Base-by-base conservation (phyloP, 805 yeast species). In the Spathaspora passalidarum region DNA sequence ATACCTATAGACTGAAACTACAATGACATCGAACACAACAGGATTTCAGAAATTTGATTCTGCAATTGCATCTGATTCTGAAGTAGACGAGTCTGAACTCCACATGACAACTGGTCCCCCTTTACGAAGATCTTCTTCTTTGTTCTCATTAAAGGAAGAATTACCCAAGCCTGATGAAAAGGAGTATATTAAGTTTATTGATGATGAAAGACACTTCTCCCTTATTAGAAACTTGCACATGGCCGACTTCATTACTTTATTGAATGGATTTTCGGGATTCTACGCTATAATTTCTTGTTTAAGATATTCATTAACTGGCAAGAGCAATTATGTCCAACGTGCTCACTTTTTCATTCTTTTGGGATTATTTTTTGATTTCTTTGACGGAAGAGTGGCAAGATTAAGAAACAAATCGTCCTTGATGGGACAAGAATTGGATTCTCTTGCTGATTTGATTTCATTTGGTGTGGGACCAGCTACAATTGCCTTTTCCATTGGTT, bases 361-460 rank as follows among this genome's bases (percentile, higher is more conserved):
- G 54, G 99, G 99, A 4, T 79, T 92, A 59, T 89, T 94, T 62
- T 92, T 92, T 65, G 99, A 92, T 66, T 90, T 94, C 63, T 87
- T 94, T 63, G 99, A 94, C 63, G 99, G 99, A 29, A 82, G 96
- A 57, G 99, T 92, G 6, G 99, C 99, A 3, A 80, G 99, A 60
- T 78, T 94, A 70, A 81, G 97, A 69, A 86, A 90, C 63, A 89
- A 91, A 70, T 80, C 96, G 2, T 85, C 95, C 10, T 76, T 94
- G 45, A 88, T 94, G 87, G 99, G 99, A 49, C 98, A 94, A 68
- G 99, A 94, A 69, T 79, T 94, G 58, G 99, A 94, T 63, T 91
- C 97, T 1, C 77, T 94, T 56, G 99, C 99, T 18, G 99, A 94
- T 68, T 79, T 94, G 58, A 80, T 92, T 32, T 88, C 96, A 10